Percentiles rank a stretch among this genome's conserved stretches.
Conservation (phyloP, 2,329 filamentous ascomycete species). For the Immersiporthe knoxdaviesiana region DNA sequence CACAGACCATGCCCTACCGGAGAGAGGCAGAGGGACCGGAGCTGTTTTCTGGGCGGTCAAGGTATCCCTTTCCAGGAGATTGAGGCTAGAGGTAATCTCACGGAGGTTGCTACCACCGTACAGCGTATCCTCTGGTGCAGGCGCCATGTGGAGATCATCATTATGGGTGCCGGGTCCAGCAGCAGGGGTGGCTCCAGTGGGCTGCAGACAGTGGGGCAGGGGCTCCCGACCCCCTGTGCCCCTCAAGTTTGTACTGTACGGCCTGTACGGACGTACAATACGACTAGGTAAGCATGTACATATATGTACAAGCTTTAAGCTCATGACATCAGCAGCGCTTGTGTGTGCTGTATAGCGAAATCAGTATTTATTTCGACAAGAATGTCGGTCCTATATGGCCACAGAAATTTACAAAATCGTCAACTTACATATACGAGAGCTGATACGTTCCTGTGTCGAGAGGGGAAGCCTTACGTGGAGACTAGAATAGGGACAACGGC, state of each 20-base stretch:
- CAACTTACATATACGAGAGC: not conserved
- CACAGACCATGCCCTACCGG: not conserved
- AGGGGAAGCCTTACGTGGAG: not conserved
- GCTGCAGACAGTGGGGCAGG: constrained; percentile 21
- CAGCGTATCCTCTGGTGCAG: constrained; percentile 5
- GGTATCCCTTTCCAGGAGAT: constrained; percentile 30
- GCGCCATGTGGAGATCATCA: constrained; percentile 22
- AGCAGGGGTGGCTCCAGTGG: constrained; percentile 24
- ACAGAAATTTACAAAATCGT: not conserved
- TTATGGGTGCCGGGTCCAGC: not conserved
- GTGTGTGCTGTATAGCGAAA: not conserved
- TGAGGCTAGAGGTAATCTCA: constrained; percentile 31
- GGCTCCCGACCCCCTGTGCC: constrained; percentile 2
- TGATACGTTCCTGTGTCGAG: not conserved
- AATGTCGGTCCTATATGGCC: not conserved
- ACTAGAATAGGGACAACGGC: not conserved
- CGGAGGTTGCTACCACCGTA: constrained; percentile 4
- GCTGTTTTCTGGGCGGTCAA: constrained; percentile 18
- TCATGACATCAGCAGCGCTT: constrained; percentile 2
- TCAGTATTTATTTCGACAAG: not conserved
- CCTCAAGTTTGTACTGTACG: not conserved
- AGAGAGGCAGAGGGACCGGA: not conserved
- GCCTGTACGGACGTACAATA: no score
- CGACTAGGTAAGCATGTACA: no score
- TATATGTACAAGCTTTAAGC: not conserved